A percentile compares a stretch with the other conserved stretches of the same genome.
phyloP scores from a whole-genome alignment of 164 flowering plant species.

The Protea cynaroides region DNA sequence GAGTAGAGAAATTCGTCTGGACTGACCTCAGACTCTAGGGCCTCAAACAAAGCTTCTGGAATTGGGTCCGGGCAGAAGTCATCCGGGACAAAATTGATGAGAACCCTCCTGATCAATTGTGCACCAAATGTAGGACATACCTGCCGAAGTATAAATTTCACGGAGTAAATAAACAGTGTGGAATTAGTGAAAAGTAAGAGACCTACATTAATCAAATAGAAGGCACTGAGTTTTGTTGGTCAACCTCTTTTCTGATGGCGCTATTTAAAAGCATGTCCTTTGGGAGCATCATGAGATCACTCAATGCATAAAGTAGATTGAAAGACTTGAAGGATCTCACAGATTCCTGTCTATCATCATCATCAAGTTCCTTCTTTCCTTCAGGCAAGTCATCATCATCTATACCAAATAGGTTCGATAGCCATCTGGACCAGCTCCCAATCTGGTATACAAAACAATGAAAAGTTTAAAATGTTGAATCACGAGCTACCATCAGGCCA shows the following conservation, averaged over 20 bases:
- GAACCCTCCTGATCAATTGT: constrained; percentile 62
- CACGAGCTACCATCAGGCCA: no score
- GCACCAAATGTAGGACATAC: constrained; percentile 83
- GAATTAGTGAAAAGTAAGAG: background rate
- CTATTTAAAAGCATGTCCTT: constrained; percentile 68
- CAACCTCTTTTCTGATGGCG: constrained; percentile 80
- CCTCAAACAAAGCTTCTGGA: constrained; percentile 64
- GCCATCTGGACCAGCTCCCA: constrained; percentile 94
- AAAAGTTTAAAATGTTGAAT: no score
- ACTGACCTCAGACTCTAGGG: constrained; percentile 70
- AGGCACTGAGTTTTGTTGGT: constrained; percentile 2
- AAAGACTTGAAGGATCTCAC: constrained; percentile 60
- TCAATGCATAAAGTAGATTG: constrained; percentile 77
- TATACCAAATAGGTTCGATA: constrained; percentile 66
- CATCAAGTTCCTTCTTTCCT: constrained; percentile 21
- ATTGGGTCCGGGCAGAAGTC: constrained; percentile 91
- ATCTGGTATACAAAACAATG: constrained; percentile 33
- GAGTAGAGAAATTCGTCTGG: background rate
- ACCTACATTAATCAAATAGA: constrained; percentile 5
- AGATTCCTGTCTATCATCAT: constrained; percentile 22
- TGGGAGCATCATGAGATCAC: constrained; percentile 97
- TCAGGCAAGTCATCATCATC: constrained; percentile 42
- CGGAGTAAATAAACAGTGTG: background rate
- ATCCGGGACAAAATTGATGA: constrained; percentile 67
- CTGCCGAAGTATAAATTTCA: constrained; percentile 26